These are phyloP conservation scores for Dothistroma septosporum DNA, from an alignment of 2,329 filamentous ascomycete species.

Conservation along the genomic window DNA sequence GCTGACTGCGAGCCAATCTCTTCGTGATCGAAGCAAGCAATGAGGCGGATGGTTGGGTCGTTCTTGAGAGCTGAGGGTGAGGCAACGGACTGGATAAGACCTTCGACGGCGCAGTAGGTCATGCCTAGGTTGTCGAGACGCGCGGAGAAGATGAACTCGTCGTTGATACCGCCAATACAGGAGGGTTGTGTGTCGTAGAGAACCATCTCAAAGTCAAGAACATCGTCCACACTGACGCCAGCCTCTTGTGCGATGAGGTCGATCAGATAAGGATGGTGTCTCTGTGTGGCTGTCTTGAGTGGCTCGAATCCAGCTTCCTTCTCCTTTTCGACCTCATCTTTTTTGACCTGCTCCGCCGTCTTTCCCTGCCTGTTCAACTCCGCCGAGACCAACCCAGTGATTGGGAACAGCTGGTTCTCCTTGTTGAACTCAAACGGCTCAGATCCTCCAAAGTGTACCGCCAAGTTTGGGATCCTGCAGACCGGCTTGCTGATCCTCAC, in stretches of 20 bases:
- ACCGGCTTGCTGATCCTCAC: conserved; percentile 89
- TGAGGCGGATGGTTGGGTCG: conserved; percentile 80
- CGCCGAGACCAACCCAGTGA: conserved; percentile 78
- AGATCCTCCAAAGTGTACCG: conserved; percentile 86
- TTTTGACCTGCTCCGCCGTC: conserved; percentile 47
- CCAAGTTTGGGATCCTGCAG: conserved; percentile 85
- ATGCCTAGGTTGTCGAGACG: conserved; percentile 93
- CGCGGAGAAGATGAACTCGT: conserved; percentile 95
- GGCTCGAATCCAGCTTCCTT: conserved; percentile 59
- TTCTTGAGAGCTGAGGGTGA: conserved; percentile 62
- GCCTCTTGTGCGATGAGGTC: conserved; percentile 79
- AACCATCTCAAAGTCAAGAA: conserved; percentile 94
- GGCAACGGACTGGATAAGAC: conserved; percentile 73
- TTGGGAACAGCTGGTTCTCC: conserved; percentile 92
- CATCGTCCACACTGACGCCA: conserved; percentile 62
- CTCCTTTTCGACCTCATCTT: conserved; percentile 38
- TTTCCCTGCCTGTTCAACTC: conserved; percentile 76
- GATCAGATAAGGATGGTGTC: conserved; percentile 84
- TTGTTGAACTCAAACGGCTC: conserved; percentile 92
- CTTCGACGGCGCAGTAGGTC: conserved; percentile 87
- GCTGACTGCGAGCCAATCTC: conserved; percentile 91
- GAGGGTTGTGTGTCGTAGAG: conserved; percentile 94
- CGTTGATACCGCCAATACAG: conserved; percentile 79
- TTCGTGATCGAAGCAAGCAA: conserved; percentile 95
- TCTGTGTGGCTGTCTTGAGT: conserved; percentile 69